Percentiles rank a stretch among this genome's conserved stretches.
These are phyloP conservation scores for Aquilaria agallochum DNA, from an alignment of 441 rosid species.

Conservation along the genomic window DNA sequence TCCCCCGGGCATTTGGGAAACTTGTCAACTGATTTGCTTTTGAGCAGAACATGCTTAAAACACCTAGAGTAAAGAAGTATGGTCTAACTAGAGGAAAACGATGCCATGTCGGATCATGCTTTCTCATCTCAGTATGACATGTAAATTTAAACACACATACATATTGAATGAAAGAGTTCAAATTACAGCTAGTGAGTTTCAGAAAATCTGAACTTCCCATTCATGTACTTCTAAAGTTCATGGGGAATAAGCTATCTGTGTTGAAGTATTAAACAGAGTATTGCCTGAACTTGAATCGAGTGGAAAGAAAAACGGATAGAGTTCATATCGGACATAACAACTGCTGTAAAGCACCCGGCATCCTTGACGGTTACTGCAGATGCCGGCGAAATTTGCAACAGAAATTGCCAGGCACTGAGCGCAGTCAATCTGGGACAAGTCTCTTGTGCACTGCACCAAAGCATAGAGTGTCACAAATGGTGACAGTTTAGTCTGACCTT, in stretches of 20 bases:
- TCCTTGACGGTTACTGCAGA: conserved; percentile 51
- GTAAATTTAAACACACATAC: too few species aligned
- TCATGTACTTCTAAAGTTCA: too few species aligned
- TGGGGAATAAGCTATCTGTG: not conserved
- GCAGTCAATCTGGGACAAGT: conserved; percentile 44
- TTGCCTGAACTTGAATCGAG: conserved; percentile 39
- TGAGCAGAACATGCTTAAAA: not conserved
- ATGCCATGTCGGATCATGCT: too few species aligned
- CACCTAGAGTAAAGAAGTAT: too few species aligned
- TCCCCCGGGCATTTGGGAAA: conserved; percentile 58
- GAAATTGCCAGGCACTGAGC: conserved; percentile 76
- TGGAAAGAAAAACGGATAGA: conserved; percentile 72
- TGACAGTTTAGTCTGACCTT: conserved; percentile 45
- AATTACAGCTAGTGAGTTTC: too few species aligned
- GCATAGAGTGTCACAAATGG: conserved; percentile 56
- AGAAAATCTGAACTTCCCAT: too few species aligned
- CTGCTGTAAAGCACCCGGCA: conserved; percentile 69
- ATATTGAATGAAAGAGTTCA: too few species aligned
- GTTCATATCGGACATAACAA: conserved; percentile 68
- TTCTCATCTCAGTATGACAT: too few species aligned
- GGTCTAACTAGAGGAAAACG: too few species aligned
- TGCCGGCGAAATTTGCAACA: conserved; percentile 38
- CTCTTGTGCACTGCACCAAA: conserved; percentile 71
- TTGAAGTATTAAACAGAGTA: conserved; percentile 12
- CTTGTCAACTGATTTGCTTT: conserved; percentile 30